Evolutionary conservation across 169 alveolate species (phyloP).

Genomic region (Perkinsus marinus): DNA sequence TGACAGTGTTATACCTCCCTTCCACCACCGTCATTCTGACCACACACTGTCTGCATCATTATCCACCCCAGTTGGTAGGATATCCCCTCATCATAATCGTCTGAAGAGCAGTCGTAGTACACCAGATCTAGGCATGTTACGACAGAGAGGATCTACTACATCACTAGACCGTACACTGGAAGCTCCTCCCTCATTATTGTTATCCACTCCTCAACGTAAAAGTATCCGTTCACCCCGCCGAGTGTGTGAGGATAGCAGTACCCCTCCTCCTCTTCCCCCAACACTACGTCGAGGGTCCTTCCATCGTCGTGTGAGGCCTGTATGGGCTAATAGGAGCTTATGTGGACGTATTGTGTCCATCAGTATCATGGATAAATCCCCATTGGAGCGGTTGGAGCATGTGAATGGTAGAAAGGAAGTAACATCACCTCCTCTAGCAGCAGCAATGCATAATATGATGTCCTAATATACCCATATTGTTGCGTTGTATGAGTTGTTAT

Average conservation of each 20-base stretch:
- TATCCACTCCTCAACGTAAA: neutral
- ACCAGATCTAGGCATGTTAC: neutral
- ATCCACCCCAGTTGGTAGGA: too few relatives aligned
- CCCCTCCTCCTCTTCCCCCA: neutral
- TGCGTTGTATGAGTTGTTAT: too few relatives aligned
- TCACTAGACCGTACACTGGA: too few relatives aligned
- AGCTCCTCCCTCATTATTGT: neutral
- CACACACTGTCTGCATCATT: too few relatives aligned
- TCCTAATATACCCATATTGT: too few relatives aligned
- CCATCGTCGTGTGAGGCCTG: neutral
- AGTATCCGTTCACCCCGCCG: neutral
- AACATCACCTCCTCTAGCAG: too few relatives aligned
- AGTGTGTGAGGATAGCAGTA: neutral
- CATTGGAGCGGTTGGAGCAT: too few relatives aligned
- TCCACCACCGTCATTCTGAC: too few relatives aligned
- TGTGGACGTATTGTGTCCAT: neutral
- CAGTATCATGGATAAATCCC: neutral
- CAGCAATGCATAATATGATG: too few relatives aligned
- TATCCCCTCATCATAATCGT: neutral
- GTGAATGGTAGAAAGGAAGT: too few relatives aligned
- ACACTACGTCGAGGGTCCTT: neutral
- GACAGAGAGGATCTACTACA: too few relatives aligned
- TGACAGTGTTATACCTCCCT: too few relatives aligned
- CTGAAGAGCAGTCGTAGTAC: neutral
- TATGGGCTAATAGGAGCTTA: neutral